Conservation (phyloP, 2,329 filamentous ascomycete species). For the Emergomyces africanus region DNA sequence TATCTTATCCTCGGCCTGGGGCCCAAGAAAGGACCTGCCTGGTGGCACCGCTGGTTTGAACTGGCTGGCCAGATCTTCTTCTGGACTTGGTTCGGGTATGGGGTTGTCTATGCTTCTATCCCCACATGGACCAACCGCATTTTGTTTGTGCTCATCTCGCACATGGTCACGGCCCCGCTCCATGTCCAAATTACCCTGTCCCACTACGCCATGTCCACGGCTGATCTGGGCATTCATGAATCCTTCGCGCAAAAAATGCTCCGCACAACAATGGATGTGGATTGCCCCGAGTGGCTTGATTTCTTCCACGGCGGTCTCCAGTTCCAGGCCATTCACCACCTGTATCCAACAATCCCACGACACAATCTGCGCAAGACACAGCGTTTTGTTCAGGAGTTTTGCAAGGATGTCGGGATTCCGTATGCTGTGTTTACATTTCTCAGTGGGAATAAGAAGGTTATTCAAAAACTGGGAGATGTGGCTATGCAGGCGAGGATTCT, state of each 20-base stretch:
- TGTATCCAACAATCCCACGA: conserved; percentile 69
- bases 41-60: conserved; percentile 73
- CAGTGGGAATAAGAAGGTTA: conserved; percentile 62
- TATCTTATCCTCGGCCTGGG: conserved; percentile 59
- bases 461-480: conserved; percentile 60
- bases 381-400: conserved; percentile 66
- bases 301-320: conserved; percentile 81
- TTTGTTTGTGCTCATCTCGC: conserved; percentile 63
- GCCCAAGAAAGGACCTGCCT: conserved; percentile 60
- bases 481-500: conserved; percentile 61
- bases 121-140: conserved; percentile 57
- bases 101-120: conserved; percentile 59
- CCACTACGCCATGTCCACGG: conserved; percentile 86
- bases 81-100: conserved; percentile 77
- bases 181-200: conserved; percentile 85
- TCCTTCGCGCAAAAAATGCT: conserved; percentile 86
- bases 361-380: conserved; percentile 70
- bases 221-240: conserved; percentile 68
- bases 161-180: conserved; percentile 66
- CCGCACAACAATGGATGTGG: conserved; percentile 84
- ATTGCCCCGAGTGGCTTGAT: conserved; percentile 76
- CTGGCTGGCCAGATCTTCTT: conserved; percentile 63
- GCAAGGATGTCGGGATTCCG: conserved; percentile 68
- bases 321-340: conserved; percentile 78
- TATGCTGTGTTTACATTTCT: conserved; percentile 79